A percentile compares a stretch with the other conserved stretches of the same genome.
These are phyloP conservation scores for Lepidopterella palustris DNA, from an alignment of 495 filamentous ascomycete genomes.

Conservation along the genomic window DNA sequence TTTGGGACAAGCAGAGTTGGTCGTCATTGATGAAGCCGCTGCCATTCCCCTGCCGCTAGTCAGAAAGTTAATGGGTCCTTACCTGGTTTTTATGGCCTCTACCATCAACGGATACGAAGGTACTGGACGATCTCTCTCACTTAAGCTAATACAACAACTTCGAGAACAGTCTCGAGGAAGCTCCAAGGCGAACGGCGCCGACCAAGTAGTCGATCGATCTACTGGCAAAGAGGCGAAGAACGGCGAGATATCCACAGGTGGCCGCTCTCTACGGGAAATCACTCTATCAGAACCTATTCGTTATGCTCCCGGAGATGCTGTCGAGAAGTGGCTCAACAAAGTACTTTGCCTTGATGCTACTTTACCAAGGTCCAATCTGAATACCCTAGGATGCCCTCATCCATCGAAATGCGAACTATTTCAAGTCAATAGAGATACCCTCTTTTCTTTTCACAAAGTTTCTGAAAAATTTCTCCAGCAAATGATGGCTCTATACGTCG, in stretches of 20 bases:
- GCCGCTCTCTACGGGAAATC: slow-evolving; percentile 84
- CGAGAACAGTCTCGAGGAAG: slow-evolving; percentile 77
- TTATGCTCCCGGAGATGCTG: slow-evolving; percentile 82
- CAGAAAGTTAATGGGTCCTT: slow-evolving; percentile 92
- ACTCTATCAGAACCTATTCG: slow-evolving; percentile 90
- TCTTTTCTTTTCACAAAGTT: slow-evolving; percentile 96
- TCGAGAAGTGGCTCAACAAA: slow-evolving; percentile 95
- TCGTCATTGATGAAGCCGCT: slow-evolving; percentile 97
- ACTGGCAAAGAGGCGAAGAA: slow-evolving; percentile 62
- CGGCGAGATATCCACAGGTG: slow-evolving; percentile 50
- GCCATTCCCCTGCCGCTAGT: slow-evolving; percentile 93
- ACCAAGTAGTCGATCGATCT: slow-evolving; percentile 58
- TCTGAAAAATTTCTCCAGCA: slow-evolving; percentile 96
- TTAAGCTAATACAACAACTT: slow-evolving; percentile 96
- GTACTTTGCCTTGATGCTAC: slow-evolving; percentile 92
- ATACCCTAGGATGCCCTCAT: slow-evolving; percentile 77
- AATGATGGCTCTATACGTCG: slow-evolving; percentile 97
- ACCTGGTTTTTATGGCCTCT: slow-evolving; percentile 98
- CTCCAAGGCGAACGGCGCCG: slow-evolving; percentile 46
- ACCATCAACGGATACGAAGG: slow-evolving; percentile 99
- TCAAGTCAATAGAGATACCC: slow-evolving; percentile 90
- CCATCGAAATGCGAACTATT: slow-evolving; percentile 85
- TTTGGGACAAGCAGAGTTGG: slow-evolving; percentile 87
- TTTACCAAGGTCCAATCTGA: slow-evolving; percentile 66
- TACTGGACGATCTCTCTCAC: slow-evolving; percentile 85